A percentile compares a stretch with the other conserved stretches of the same genome.
These are phyloP conservation scores for Auricularia sp. DNA, from an alignment of 768 basidiomycete genomes.

Conservation along the genomic window DNA sequence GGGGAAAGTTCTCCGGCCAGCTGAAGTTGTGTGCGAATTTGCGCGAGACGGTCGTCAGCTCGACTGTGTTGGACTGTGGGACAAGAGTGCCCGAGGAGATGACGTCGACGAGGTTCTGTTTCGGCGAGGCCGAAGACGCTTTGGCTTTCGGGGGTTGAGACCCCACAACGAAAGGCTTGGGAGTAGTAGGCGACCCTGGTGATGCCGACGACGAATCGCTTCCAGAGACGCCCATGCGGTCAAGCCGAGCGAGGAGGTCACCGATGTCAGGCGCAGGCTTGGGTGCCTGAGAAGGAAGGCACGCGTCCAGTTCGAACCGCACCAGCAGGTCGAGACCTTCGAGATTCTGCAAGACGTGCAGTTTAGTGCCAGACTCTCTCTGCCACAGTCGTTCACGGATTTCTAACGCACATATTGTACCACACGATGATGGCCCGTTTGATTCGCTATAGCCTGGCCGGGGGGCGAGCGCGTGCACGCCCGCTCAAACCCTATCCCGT, in stretches of 20 bases:
- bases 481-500: constrained; percentile 54
- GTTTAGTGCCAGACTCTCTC: neutral
- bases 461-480: constrained; percentile 32
- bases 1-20: constrained; percentile 55
- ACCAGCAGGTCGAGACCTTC: constrained; percentile 49
- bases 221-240: constrained; percentile 14
- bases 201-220: neutral
- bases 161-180: neutral
- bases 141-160: neutral
- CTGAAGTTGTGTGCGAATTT: constrained; percentile 26
- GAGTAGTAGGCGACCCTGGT: neutral
- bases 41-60: constrained; percentile 36
- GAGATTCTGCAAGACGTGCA: constrained; percentile 34
- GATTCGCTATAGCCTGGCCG: constrained; percentile 36
- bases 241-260: constrained; percentile 20
- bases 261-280: constrained; percentile 7
- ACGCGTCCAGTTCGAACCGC: constrained; percentile 18
- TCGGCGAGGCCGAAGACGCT: neutral
- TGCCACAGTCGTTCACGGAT: no score
- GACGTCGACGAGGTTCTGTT: constrained; percentile 11
- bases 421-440: constrained; percentile 52
- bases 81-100: constrained; percentile 21
- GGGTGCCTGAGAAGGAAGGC: constrained; percentile 9
- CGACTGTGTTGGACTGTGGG: constrained; percentile 35
- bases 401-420: constrained; percentile 45